Evolutionary conservation across 805 yeast species (phyloP), one percentile per base, ranked within the genome.

Genomic region (Zygotorulaspora florentina): DNA sequence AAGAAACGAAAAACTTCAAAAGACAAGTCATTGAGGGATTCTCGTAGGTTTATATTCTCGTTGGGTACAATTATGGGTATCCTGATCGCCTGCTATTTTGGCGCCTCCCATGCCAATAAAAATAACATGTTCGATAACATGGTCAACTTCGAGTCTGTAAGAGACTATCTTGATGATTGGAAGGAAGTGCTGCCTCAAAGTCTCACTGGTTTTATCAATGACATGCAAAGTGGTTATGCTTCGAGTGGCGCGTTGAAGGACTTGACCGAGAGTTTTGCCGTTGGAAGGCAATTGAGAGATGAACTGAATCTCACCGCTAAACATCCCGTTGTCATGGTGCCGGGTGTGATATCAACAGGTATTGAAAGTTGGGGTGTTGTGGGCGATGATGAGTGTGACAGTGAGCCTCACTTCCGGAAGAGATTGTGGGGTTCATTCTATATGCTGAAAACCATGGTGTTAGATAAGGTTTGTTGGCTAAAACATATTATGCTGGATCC

Each of bases 341-440:
- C 99, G 0, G 99, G 99, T 3, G 97, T 91, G 11, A 87, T 87
- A 44, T 86, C 96, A 26, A 90, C 98, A 0, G 97, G 97, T 3
- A 73, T 93, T 30, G 99, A 93, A 65, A 82, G 89, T 40, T 93
- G 99, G 99, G 84, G 95, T 0, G 71, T 87, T 2, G 76, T 71
- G 28, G 89, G 89, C 9, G 76, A 83, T 4, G 77, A 71, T 2
- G 93, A 82, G 6, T 93, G 99, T 64, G 93, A 95, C 3, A 77
- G 88, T 31, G 79, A 82, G 48, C 75, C 81, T 8, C 95, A 91
- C 65, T 93, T 91, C 69, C 74, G 99, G 42, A 90, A 89, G 61
- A 73, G 98, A 54, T 65, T 93, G 46, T 93, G 99, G 99, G 99
- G 99, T 0, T 87, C 96, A 0, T 90, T 89, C 71, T 89, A 87